Percentiles rank a stretch among this genome's conserved stretches.
These are phyloP conservation scores for Striga asiatica DNA, from an alignment of 257 asterid species.

Conservation along the genomic window DNA sequence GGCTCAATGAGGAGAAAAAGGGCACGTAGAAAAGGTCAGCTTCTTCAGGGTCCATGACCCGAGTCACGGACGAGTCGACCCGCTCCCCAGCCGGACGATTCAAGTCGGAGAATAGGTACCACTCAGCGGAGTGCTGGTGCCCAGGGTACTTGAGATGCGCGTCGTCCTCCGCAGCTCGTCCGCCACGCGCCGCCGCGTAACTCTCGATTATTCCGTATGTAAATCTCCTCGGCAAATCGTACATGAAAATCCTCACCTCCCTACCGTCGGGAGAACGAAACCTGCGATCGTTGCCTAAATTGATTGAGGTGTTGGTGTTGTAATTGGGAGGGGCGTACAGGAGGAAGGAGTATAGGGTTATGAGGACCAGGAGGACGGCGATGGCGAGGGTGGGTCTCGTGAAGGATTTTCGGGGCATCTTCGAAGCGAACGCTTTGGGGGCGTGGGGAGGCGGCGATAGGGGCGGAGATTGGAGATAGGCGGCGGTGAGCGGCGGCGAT, in stretches of 20 bases:
- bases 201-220: slow-evolving; percentile 88
- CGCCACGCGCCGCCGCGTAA: slow-evolving; percentile 76
- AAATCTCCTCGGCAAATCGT: slow-evolving; percentile 73
- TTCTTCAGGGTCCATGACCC: slow-evolving; percentile 67
- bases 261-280: not conserved
- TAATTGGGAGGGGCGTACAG: slow-evolving; percentile 26
- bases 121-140: slow-evolving; percentile 94
- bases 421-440: slow-evolving; percentile 15
- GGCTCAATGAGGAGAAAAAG: slow-evolving; percentile 85
- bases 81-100: slow-evolving; percentile 35
- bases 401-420: slow-evolving; percentile 54
- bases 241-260: slow-evolving; percentile 50
- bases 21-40: slow-evolving; percentile 92
- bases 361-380: slow-evolving; percentile 31
- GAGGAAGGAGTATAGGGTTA: slow-evolving; percentile 49
- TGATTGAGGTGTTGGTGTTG: slow-evolving; percentile 12
- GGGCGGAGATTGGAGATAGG: slow-evolving; percentile 12
- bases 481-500: slow-evolving; percentile 28
- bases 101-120: slow-evolving; percentile 73
- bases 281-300: not conserved
- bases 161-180: slow-evolving; percentile 26
- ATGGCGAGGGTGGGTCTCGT: slow-evolving; percentile 48
- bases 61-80: slow-evolving; percentile 31
- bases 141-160: slow-evolving; percentile 79
- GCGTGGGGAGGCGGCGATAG: slow-evolving; percentile 2